These are phyloP conservation scores for Wolfiporia cocos DNA, from an alignment of 1,284 basidiomycete genomes.

Conservation along the genomic window DNA sequence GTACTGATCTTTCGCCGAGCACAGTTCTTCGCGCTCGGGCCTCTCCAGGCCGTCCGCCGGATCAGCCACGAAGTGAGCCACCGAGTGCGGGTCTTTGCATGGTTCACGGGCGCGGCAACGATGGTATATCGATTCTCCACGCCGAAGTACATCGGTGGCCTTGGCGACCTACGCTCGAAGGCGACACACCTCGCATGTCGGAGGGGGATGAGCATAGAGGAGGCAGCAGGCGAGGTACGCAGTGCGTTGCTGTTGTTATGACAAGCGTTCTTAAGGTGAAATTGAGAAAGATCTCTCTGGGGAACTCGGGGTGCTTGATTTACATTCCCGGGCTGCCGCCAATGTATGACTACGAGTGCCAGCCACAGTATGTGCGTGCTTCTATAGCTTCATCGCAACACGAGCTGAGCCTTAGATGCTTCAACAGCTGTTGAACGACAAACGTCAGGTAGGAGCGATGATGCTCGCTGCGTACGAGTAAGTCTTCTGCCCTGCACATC, in stretches of 20 bases:
- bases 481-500: neutral
- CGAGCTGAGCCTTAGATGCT: neutral
- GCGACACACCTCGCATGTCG: conserved; percentile 9
- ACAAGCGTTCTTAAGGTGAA: neutral
- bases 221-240: conserved; percentile 13
- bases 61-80: conserved; percentile 7
- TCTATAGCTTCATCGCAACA: neutral
- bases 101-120: conserved; percentile 11
- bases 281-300: conserved; percentile 6
- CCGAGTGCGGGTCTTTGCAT: conserved; percentile 13
- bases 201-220: conserved; percentile 6
- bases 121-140: conserved; percentile 10
- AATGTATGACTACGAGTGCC: conserved; percentile 20
- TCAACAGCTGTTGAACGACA: neutral
- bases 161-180: conserved; percentile 10
- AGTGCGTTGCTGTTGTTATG: neutral
- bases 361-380: conserved; percentile 16
- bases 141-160: conserved; percentile 12
- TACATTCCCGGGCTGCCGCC: conserved; percentile 15
- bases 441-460: neutral
- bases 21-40: conserved; percentile 13
- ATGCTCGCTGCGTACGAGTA: conserved; percentile 8
- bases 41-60: conserved; percentile 5
- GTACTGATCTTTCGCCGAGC: no score
- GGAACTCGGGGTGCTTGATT: conserved; percentile 9